A percentile compares a stretch with the other conserved stretches of the same genome.
Conservation (phyloP, 2,329 filamentous ascomycete genomes). For the Aureobasidium lini region DNA sequence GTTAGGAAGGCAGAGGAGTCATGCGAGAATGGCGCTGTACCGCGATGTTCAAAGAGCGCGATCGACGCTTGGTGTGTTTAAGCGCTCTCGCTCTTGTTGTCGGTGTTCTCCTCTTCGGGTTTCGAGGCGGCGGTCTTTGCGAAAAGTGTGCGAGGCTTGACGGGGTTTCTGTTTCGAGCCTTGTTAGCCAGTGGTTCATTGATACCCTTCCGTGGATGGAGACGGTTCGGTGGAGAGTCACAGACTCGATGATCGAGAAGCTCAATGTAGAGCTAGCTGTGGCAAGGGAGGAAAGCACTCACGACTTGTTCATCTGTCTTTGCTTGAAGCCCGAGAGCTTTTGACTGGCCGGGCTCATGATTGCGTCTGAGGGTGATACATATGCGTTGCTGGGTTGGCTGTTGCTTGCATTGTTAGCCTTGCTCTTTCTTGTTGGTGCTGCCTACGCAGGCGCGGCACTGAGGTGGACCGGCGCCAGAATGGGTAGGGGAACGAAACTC, state of each 20-base stretch:
- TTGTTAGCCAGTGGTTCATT: not conserved
- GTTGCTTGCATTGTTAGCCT: not conserved
- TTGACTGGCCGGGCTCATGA: constrained; percentile 78
- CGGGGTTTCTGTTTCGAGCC: not conserved
- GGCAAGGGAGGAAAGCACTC: constrained; percentile 9
- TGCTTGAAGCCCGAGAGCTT: constrained; percentile 75
- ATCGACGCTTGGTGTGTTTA: not conserved
- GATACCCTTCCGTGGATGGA: too few relatives aligned
- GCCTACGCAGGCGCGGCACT: not conserved
- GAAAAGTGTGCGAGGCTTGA: constrained; percentile 16
- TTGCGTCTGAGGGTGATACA: constrained; percentile 78
- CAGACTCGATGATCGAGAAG: too few relatives aligned
- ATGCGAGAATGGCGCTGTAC: not conserved
- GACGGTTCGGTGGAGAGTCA: too few relatives aligned
- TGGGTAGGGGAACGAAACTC: not conserved
- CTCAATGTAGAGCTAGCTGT: not conserved
- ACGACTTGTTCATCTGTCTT: constrained; percentile 66
- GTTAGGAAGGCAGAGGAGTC: not conserved
- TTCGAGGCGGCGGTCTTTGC: constrained; percentile 14
- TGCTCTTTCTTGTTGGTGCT: not conserved
- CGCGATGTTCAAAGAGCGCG: not conserved
- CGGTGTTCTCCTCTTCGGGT: constrained; percentile 9
- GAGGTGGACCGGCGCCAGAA: not conserved
- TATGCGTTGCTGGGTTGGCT: constrained; percentile 45
- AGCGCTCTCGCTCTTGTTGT: not conserved